Percentiles rank a stretch among this genome's conserved stretches.
Evolutionary conservation across 73 alveolate genomes (phyloP).

Genomic region (Paramecium bursaria): DNA sequence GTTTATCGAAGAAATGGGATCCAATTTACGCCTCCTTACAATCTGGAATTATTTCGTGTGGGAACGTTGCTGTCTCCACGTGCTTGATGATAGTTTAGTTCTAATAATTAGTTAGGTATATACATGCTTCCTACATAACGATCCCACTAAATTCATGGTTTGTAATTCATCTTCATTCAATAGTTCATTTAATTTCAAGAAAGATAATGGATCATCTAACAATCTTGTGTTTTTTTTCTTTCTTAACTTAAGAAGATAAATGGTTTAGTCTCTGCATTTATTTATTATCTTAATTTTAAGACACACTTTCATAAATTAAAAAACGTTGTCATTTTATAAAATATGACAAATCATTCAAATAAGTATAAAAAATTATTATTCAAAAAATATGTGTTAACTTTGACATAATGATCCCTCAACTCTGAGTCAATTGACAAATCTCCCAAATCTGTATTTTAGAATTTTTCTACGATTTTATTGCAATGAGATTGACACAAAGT

Average conservation of each 20-base stretch:
- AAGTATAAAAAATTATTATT: not conserved
- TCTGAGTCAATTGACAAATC: too few species aligned
- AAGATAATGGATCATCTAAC: constrained; percentile 1
- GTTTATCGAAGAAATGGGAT: constrained; percentile 20
- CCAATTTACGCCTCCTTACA: not conserved
- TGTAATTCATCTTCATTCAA: constrained; percentile 21
- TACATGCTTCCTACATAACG: constrained; percentile 11
- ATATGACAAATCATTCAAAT: constrained; percentile 33
- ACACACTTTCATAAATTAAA: not conserved
- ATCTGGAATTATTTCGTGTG: constrained; percentile 46
- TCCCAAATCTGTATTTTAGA: too few species aligned
- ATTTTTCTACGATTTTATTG: too few species aligned
- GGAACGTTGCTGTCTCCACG: constrained; percentile 68
- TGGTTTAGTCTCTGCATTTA: constrained; percentile 35
- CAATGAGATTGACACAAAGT: too few species aligned
- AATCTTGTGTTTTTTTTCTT: not conserved
- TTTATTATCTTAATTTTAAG: not conserved
- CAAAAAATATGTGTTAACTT: too few species aligned
- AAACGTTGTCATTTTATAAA: constrained; percentile 47
- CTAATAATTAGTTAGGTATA: not conserved
- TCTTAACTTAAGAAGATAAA: constrained; percentile 36
- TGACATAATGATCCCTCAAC: too few species aligned
- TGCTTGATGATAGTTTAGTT: constrained; percentile 58
- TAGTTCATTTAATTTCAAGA: not conserved
- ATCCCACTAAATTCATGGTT: not conserved